Evolutionary conservation across 768 basidiomycete genomes (phyloP), one percentile per base, ranked within the genome.

Genomic region (Rhodocollybia butyracea): DNA sequence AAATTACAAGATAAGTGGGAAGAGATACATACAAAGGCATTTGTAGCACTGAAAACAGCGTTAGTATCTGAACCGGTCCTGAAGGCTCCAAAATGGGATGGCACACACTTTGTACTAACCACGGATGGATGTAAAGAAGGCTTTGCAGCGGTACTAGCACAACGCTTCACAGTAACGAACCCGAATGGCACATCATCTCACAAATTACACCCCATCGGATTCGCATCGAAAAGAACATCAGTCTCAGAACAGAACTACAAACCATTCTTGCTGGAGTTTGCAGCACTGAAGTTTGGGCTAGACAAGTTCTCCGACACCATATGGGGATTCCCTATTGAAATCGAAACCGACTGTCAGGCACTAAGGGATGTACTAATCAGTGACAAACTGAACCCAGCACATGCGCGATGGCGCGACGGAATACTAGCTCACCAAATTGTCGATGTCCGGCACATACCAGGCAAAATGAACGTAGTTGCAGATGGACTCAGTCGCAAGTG

Each of bases 1-100:
- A 22, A 55, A 40, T 24, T 48, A 39, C 36, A 22, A 17, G 43
- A 19, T 29, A 27, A 48, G 38, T 51, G 27, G 65, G 86, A 32
- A 13, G 8, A 10, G 31, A 22, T 11, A 15, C 50, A 51, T 22
- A 51, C 50, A 15, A 21, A 38, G 31, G 30, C 50, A 39, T 51
- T 51, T 30, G 17, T 51, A 8, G 21, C 29, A 1, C 56, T 77
- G 10, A 77, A 79, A 57, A 30, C 29, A 4, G 48, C 61, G 0
- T 52, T 76, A 0, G 64, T 67, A 3, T 61, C 59, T 0, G 68
- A 71, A 46, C 76, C 73, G 5, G 68, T 73, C 0, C 59, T 75
- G 1, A 30, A 57, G 21, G 57, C 60, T 0, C 71, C 71, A 3
- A 39, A 58, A 8, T 77, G 42, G 46, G 70, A 76, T 47, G 69